Percentiles rank a stretch among this genome's conserved stretches.
Evolutionary conservation across 1,139 yeast species (phyloP).

Genomic region (Tardiomyces blankii): DNA sequence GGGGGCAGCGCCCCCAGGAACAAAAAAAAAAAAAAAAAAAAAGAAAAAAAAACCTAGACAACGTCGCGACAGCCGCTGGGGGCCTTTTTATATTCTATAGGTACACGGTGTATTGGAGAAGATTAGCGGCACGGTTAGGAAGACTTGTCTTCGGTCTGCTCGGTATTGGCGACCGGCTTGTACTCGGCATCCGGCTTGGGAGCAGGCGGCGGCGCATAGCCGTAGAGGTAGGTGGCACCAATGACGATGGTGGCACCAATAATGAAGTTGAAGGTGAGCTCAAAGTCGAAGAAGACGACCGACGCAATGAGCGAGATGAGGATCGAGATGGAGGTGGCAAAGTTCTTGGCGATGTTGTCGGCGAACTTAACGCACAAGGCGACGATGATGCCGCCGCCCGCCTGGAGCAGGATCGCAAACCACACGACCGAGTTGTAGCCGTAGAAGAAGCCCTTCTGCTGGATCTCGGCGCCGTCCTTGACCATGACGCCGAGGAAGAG

Average conservation of each 20-base stretch:
- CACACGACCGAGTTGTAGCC: conserved; percentile 31
- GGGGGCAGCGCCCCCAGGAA: no score
- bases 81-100: no score
- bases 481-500: conserved; percentile 26
- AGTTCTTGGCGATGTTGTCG: conserved; percentile 33
- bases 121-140: no score
- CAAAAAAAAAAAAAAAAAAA: no score
- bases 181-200: neutral
- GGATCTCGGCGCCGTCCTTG: conserved; percentile 26
- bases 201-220: conserved; percentile 3
- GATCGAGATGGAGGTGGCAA: conserved; percentile 33
- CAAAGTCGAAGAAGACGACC: conserved; percentile 27
- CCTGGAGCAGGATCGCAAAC: conserved; percentile 30
- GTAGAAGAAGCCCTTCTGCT: conserved; percentile 28
- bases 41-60: no score
- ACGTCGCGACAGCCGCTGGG: no score
- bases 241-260: conserved; percentile 29
- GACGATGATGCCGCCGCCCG: conserved; percentile 32
- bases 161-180: neutral
- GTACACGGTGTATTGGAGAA: no score
- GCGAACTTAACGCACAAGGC: conserved; percentile 34
- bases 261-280: conserved; percentile 25
- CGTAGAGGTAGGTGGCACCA: conserved; percentile 28
- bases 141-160: no score
- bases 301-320: conserved; percentile 30